Evolutionary conservation across 1,284 basidiomycete genomes (phyloP).

Genomic region (Trametes sp.): DNA sequence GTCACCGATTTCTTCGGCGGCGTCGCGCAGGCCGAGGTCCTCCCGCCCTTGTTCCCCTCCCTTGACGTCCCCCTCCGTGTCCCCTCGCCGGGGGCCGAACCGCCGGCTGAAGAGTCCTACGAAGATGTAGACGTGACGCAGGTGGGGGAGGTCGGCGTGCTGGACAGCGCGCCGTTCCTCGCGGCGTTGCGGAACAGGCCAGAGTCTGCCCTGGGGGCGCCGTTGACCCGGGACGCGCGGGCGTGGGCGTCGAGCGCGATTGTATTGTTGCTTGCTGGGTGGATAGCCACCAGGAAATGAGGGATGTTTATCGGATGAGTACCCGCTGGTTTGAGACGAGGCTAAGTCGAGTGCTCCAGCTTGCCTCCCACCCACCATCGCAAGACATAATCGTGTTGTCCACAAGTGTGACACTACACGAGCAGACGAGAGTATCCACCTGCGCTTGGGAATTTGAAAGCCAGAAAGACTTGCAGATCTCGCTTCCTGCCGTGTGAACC

Average conservation of each 20-base stretch:
- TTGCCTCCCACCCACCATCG: too few species aligned
- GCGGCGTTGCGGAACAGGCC: conserved; percentile 7
- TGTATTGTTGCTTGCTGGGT: conserved; percentile 46
- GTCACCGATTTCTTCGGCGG: conserved; percentile 98
- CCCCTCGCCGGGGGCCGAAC: background rate
- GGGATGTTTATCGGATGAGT: too few species aligned
- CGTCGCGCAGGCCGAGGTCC: conserved; percentile 84
- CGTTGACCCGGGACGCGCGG: conserved; percentile 34
- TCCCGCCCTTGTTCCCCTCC: conserved; percentile 25
- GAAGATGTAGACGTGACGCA: conserved; percentile 2
- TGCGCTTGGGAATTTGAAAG: too few species aligned
- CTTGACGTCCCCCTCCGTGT: background rate
- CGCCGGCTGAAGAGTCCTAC: background rate
- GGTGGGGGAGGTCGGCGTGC: background rate
- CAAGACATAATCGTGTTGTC: too few species aligned
- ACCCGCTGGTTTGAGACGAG: too few species aligned
- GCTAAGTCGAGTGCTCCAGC: too few species aligned
- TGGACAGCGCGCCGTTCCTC: conserved; percentile 18
- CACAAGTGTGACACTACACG: too few species aligned
- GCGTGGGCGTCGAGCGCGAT: conserved; percentile 48
- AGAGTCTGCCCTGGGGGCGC: conserved; percentile 7
- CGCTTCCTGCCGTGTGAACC: too few species aligned
- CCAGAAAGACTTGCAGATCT: too few species aligned
- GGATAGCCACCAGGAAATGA: conserved; percentile 36
- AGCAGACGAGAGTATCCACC: too few species aligned